A percentile compares a stretch with the other conserved stretches of the same genome.
Evolutionary conservation across 2,329 filamentous ascomycete species (phyloP).

Genomic region (Septoria linicola): DNA sequence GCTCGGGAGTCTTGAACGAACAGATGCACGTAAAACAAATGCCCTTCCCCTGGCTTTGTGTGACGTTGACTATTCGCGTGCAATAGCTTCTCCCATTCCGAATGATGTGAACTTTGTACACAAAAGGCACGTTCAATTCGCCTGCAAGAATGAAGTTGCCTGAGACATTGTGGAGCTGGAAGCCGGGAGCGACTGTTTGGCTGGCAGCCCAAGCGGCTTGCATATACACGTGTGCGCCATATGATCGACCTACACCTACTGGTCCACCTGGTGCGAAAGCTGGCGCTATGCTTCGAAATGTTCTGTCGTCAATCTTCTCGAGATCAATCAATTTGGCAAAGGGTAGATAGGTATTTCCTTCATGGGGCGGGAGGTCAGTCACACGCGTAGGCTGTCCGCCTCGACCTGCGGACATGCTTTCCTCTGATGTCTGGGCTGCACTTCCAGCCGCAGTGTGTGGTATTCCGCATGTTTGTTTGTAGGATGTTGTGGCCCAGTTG

Average conservation of each 20-base stretch:
- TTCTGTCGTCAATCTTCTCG: slow-evolving; percentile 43
- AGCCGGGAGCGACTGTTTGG: slow-evolving; percentile 52
- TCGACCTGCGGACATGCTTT: slow-evolving; percentile 9
- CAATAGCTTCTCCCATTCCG: slow-evolving; percentile 54
- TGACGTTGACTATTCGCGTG: slow-evolving; percentile 53
- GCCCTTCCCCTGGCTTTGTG: slow-evolving; percentile 46
- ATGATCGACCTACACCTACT: slow-evolving; percentile 43
- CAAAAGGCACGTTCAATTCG: slow-evolving; percentile 48
- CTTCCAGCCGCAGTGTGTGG: not conserved
- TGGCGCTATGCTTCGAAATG: slow-evolving; percentile 42
- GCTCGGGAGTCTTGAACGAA: slow-evolving; percentile 53
- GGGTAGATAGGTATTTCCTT: slow-evolving; percentile 38
- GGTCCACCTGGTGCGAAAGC: slow-evolving; percentile 45
- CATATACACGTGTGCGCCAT: slow-evolving; percentile 59
- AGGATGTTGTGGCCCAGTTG: not conserved
- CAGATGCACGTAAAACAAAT: slow-evolving; percentile 54
- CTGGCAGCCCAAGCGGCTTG: slow-evolving; percentile 58
- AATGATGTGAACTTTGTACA: slow-evolving; percentile 52
- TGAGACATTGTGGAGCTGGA: slow-evolving; percentile 54
- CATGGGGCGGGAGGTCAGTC: slow-evolving; percentile 15
- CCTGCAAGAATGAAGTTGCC: slow-evolving; percentile 55
- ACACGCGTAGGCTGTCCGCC: slow-evolving; percentile 19
- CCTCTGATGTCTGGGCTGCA: not conserved
- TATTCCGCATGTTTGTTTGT: not conserved
- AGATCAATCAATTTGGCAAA: slow-evolving; percentile 45